These are phyloP conservation scores for Ustilago xerochloae DNA, from an alignment of 1,284 basidiomycete species.

Conservation along the genomic window DNA sequence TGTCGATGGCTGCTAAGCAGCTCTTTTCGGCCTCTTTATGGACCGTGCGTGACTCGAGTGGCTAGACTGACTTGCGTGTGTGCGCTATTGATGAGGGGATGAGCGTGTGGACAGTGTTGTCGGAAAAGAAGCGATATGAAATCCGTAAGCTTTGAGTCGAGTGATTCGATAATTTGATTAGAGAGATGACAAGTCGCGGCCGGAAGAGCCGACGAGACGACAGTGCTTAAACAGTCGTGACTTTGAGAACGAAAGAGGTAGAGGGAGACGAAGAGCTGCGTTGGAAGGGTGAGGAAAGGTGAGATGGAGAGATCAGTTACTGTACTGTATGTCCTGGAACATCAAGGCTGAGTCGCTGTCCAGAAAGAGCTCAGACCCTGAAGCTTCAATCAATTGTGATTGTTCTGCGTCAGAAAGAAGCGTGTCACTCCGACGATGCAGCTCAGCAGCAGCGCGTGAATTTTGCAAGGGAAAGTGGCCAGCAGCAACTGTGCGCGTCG, in stretches of 20 bases:
- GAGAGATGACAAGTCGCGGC: background rate
- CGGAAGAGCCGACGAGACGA: background rate
- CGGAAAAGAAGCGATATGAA: too few relatives aligned
- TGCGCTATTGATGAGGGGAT: background rate
- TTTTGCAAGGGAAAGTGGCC: too few relatives aligned
- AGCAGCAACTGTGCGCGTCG: too few relatives aligned
- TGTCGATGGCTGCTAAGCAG: too few relatives aligned
- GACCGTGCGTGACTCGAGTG: background rate
- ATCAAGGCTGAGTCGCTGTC: background rate
- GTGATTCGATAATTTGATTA: background rate
- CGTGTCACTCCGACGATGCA: background rate
- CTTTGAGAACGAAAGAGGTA: background rate
- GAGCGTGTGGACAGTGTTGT: too few relatives aligned
- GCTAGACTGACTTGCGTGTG: background rate
- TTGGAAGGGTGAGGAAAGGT: background rate
- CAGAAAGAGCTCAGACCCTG: too few relatives aligned
- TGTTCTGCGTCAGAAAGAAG: background rate
- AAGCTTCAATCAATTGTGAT: background rate
- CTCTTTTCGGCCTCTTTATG: too few relatives aligned
- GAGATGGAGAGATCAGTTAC: background rate
- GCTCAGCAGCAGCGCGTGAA: too few relatives aligned
- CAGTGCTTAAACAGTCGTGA: too few relatives aligned
- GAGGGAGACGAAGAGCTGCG: background rate
- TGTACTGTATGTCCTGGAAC: too few relatives aligned
- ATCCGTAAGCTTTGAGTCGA: background rate